Evolutionary conservation across 495 filamentous ascomycete genomes (phyloP), one percentile per base, ranked within the genome.

Genomic region (Daldinia grandis): DNA sequence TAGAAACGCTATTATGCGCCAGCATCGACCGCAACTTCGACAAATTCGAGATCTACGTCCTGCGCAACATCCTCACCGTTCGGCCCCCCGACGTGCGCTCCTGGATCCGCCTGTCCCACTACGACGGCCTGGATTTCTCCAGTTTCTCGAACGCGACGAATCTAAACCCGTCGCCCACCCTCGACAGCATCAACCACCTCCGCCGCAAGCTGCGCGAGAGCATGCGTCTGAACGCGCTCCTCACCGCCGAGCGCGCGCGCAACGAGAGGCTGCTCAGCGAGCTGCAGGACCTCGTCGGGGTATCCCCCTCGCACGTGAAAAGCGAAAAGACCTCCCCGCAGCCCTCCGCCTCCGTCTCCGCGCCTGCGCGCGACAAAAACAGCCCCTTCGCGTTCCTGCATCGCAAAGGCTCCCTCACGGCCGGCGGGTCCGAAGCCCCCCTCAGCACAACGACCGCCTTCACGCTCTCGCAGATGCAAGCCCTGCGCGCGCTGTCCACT

Each of bases 21-120:
- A 89, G 89, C 76, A 98, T 99, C 74, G 95, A 99, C 81, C 96
- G 95, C 84, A 94, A 92, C 74, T 92, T 99, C 67, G 98, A 99
- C 79, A 92, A 95, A 61, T 97, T 98, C 78, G 95, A 99, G 73
- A 90, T 98, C 30, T 97, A 92, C 78, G 89, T 91, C 27, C 81
- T 99, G 81, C 85, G 95, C 67, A 98, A 97, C 78, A 92, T 97
- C 65, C 82, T 99, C 69, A 90, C 87, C 9, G 88, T 98, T 33
- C 64, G 74, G 27, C 88, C 89, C 1, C 83, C 87, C 33, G 92
- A 92, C 38, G 78, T 97, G 58, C 86, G 88, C 72, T 80, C 83
- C 38, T 97, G 91, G 89, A 89, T 98, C 62, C 84, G 89, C 57
- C 81, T 99, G 60, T 87, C 86, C 53, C 94, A 98, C 85, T 97